A percentile compares a stretch with the other conserved stretches of the same genome.
phyloP scores from a whole-genome alignment of 305 asterid species.

The Petunia hybrid region DNA sequence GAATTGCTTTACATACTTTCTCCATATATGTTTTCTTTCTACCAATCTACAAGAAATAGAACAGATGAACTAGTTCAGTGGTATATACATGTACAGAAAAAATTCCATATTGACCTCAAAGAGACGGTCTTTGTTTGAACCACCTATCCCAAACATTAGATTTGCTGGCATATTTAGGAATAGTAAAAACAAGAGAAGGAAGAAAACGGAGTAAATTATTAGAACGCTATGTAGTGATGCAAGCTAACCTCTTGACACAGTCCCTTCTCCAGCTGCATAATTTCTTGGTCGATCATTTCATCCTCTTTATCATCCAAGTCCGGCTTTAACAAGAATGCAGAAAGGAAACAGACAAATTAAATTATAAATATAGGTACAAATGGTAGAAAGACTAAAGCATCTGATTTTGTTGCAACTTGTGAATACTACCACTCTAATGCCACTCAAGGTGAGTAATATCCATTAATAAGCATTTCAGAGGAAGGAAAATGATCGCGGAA shows the following conservation, averaged over 20 bases:
- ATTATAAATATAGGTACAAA: background rate
- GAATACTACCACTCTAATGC: slow-evolving; percentile 4
- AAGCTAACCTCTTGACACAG: slow-evolving; percentile 73
- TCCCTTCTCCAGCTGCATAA: slow-evolving; percentile 65
- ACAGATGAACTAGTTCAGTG: slow-evolving; percentile 33
- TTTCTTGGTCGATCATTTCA: slow-evolving; percentile 64
- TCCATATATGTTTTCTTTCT: slow-evolving; percentile 69
- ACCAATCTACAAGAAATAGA: slow-evolving; percentile 56
- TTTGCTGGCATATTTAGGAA: slow-evolving; percentile 30
- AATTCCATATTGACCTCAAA: slow-evolving; percentile 16
- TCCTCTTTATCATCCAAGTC: slow-evolving; percentile 90
- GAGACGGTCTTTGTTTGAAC: slow-evolving; percentile 15
- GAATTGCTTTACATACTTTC: slow-evolving; percentile 60
- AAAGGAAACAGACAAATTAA: slow-evolving; percentile 16
- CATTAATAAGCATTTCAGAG: slow-evolving; percentile 6
- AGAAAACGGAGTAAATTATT: slow-evolving; percentile 1
- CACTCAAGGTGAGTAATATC: slow-evolving; percentile 13
- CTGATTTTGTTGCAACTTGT: background rate
- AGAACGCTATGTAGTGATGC: background rate
- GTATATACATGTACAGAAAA: background rate
- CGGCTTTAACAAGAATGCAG: slow-evolving; percentile 61
- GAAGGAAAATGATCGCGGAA: background rate
- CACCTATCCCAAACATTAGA: slow-evolving; percentile 1
- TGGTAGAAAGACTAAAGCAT: slow-evolving; percentile 23
- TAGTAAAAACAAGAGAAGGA: background rate